phyloP scores from a whole-genome alignment of 2,329 filamentous ascomycete genomes.

The Fusarium sp. region DNA sequence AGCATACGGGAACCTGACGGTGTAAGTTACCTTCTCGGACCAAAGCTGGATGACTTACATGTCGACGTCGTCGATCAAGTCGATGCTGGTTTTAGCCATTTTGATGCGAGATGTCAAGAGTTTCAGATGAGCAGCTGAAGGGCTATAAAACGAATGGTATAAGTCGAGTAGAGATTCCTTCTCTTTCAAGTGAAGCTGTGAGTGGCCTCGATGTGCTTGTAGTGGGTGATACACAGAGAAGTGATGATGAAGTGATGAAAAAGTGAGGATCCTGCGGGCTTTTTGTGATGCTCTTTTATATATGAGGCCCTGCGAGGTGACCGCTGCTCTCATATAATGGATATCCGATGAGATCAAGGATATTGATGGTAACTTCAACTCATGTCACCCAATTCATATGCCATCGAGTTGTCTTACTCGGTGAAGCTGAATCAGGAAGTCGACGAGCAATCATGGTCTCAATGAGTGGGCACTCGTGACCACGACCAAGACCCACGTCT shows the following conservation, averaged over 20 bases:
- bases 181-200: neutral
- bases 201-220: neutral
- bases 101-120: neutral
- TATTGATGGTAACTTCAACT: neutral
- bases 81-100: slow-evolving; percentile 43
- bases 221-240: neutral
- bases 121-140: too few relatives aligned
- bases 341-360: neutral
- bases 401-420: neutral
- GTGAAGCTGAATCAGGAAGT: slow-evolving; percentile 13
- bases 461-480: neutral
- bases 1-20: slow-evolving; percentile 80
- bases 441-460: neutral
- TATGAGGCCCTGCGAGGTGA: neutral
- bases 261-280: slow-evolving; percentile 8
- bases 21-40: neutral
- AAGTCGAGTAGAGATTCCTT: neutral
- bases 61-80: slow-evolving; percentile 43
- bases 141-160: neutral
- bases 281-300: slow-evolving; percentile 11
- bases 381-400: neutral
- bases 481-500: slow-evolving; percentile 8
- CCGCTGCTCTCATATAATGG: neutral
- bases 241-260: neutral
- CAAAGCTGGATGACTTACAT: slow-evolving; percentile 27